phyloP scores from a whole-genome alignment of 163 green algal genomes.

The Chloromonas sp. region DNA sequence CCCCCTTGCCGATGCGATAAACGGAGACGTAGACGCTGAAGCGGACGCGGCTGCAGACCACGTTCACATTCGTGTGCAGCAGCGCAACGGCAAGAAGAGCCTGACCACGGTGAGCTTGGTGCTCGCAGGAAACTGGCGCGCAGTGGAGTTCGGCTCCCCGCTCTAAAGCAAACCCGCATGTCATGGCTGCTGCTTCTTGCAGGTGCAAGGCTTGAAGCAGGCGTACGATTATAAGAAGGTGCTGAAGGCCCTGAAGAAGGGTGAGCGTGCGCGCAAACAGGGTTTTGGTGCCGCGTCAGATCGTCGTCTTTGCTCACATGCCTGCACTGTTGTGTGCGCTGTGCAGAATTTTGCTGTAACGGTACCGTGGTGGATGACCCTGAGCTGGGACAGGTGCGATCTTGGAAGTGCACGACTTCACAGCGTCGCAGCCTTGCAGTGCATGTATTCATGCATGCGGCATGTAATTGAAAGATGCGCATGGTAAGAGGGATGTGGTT shows the following conservation, averaged over 20 bases:
- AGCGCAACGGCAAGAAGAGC: constrained; percentile 97
- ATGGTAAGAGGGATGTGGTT: neutral
- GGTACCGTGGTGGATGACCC: constrained; percentile 96
- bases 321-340: neutral
- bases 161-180: no score
- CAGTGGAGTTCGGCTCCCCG: no score
- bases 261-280: constrained; percentile 22
- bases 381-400: constrained; percentile 80
- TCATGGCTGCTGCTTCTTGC: neutral
- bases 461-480: neutral
- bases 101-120: constrained; percentile 83
- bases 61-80: constrained; percentile 95
- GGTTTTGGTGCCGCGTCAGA: neutral
- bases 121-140: neutral
- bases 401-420: no score
- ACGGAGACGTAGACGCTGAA: neutral
- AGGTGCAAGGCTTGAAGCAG: constrained; percentile 68
- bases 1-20: neutral
- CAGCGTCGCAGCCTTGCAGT: no score
- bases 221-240: constrained; percentile 97
- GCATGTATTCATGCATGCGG: neutral
- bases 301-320: neutral
- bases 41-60: constrained; percentile 43
- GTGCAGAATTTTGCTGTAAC: constrained; percentile 98
- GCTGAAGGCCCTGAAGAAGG: constrained; percentile 99